phyloP scores from a whole-genome alignment of 495 filamentous ascomycete genomes.

The Hyaloscypha variabilis region DNA sequence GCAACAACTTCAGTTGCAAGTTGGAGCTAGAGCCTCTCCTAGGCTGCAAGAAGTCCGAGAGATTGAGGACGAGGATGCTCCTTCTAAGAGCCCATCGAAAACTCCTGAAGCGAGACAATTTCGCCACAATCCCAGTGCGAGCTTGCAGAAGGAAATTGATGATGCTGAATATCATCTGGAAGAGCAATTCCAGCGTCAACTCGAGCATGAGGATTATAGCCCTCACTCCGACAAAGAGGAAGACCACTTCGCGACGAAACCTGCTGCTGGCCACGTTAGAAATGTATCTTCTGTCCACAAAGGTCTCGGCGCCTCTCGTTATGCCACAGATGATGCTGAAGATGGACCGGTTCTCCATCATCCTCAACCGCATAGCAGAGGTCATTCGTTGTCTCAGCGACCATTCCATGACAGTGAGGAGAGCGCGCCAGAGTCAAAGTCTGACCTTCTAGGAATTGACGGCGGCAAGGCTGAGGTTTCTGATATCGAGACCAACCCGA shows the following conservation, averaged over 20 bases:
- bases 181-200: slow-evolving; percentile 68
- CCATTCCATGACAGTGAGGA: slow-evolving; percentile 43
- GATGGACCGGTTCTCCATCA: slow-evolving; percentile 57
- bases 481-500: slow-evolving; percentile 78
- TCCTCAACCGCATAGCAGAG: slow-evolving; percentile 62
- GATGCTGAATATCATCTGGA: slow-evolving; percentile 84
- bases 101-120: slow-evolving; percentile 44
- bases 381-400: slow-evolving; percentile 58
- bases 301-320: slow-evolving; percentile 32
- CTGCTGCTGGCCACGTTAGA: slow-evolving; percentile 33
- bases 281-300: slow-evolving; percentile 45
- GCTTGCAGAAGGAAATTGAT: slow-evolving; percentile 80
- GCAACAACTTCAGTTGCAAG: slow-evolving; percentile 52
- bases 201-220: slow-evolving; percentile 68
- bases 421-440: slow-evolving; percentile 29
- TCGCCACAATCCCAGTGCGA: slow-evolving; percentile 32
- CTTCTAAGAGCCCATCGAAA: slow-evolving; percentile 46
- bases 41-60: slow-evolving; percentile 56
- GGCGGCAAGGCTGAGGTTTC: slow-evolving; percentile 50
- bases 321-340: slow-evolving; percentile 42
- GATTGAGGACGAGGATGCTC: slow-evolving; percentile 54
- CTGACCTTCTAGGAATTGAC: slow-evolving; percentile 9
- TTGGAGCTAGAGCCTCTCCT: slow-evolving; percentile 54
- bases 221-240: slow-evolving; percentile 48
- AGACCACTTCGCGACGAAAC: slow-evolving; percentile 23